These are phyloP conservation scores for Pseudonitzschia delicatissima DNA, from an alignment of 108 stramenopile species.

Conservation along the genomic window DNA sequence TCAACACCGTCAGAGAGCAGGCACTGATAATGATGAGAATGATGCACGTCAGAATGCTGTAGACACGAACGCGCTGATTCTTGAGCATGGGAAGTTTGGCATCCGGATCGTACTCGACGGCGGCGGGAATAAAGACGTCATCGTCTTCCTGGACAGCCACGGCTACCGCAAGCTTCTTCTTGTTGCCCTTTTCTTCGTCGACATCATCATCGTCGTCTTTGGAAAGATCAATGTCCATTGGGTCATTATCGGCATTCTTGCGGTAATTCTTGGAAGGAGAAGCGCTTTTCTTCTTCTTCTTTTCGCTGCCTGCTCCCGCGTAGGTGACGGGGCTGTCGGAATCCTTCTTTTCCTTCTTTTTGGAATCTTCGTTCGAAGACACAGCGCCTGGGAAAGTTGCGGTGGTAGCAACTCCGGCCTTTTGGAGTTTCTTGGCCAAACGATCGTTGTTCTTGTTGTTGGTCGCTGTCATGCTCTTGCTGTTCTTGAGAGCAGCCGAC, in stretches of 20 bases:
- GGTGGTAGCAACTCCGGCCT: background rate
- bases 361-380: background rate
- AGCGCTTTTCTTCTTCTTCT: background rate
- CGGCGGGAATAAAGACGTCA: conserved; percentile 62
- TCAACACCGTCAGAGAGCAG: conserved; percentile 22
- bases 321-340: background rate
- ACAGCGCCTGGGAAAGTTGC: conserved; percentile 11
- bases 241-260: background rate
- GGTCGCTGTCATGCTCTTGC: background rate
- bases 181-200: background rate
- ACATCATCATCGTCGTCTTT: conserved; percentile 2
- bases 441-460: background rate
- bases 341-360: background rate
- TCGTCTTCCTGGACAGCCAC: conserved; percentile 58
- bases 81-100: conserved; percentile 55
- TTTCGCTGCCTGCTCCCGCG: background rate
- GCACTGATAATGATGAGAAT: conserved; percentile 33
- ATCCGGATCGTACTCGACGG: conserved; percentile 79
- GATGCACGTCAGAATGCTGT: conserved; percentile 36
- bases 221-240: conserved; percentile 12
- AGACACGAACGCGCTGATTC: conserved; percentile 66
- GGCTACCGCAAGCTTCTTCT: conserved; percentile 60
- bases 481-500: background rate
- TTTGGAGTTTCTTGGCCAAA: background rate
- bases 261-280: background rate